Conservation (phyloP, 352 stramenopile species). For the Saprolegnia diclina region DNA sequence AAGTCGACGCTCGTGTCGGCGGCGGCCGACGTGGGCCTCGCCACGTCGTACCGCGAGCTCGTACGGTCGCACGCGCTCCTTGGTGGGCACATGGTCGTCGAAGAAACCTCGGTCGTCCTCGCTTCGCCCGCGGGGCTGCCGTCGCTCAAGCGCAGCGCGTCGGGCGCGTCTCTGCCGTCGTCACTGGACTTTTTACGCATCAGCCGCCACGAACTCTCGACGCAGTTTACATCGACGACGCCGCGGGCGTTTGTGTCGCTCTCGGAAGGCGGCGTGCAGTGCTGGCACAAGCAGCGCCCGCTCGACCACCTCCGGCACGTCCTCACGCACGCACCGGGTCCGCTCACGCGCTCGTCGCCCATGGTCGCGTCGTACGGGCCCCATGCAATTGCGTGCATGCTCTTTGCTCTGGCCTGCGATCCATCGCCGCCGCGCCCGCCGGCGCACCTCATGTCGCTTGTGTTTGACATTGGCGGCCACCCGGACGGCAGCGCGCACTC, state of each 20-base stretch:
- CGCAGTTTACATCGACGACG: slow-evolving; percentile 72
- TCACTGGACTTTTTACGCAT: slow-evolving; percentile 37
- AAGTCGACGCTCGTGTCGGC: slow-evolving; percentile 50
- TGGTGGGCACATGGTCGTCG: neutral
- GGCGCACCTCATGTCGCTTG: neutral
- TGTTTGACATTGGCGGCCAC: slow-evolving; percentile 8
- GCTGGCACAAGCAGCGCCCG: slow-evolving; percentile 84
- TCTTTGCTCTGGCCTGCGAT: slow-evolving; percentile 22
- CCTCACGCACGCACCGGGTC: slow-evolving; percentile 33
- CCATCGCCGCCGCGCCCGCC: slow-evolving; percentile 8
- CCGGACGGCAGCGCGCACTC: neutral
- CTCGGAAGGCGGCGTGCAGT: slow-evolving; percentile 75
- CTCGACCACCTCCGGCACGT: slow-evolving; percentile 79
- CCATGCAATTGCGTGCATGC: neutral
- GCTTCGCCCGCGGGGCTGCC: neutral
- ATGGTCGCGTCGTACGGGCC: slow-evolving; percentile 18
- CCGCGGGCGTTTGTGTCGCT: slow-evolving; percentile 73
- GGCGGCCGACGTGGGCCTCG: slow-evolving; percentile 35
- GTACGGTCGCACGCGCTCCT: neutral
- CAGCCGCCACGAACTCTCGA: slow-evolving; percentile 58
- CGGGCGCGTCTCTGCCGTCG: neutral
- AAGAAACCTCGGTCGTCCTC: neutral
- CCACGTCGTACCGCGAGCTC: neutral
- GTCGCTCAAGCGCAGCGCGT: slow-evolving; percentile 3
- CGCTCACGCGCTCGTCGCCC: neutral